Conservation (phyloP, 129 eudicot genomes). For the Helichrysum umbraculigerum region DNA sequence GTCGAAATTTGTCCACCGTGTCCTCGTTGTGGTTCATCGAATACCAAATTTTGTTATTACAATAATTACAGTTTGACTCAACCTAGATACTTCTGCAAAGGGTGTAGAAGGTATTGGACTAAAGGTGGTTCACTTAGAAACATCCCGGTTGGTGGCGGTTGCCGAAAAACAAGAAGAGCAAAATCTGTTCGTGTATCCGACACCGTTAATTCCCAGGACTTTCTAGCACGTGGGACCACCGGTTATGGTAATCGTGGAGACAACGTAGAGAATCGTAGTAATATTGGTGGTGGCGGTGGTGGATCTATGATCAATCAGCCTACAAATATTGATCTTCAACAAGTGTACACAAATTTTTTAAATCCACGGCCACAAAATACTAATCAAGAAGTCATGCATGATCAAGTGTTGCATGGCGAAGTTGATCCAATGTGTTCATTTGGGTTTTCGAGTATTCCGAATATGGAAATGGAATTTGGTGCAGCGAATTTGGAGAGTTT, state of each 20-base stretch:
- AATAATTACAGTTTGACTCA: slow-evolving; percentile 74
- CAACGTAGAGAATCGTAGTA: slow-evolving; percentile 19
- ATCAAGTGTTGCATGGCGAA: slow-evolving; percentile 28
- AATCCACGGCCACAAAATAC: slow-evolving; percentile 40
- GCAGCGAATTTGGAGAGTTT: slow-evolving; percentile 28
- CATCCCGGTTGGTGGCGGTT: slow-evolving; percentile 76
- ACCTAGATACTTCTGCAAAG: slow-evolving; percentile 77
- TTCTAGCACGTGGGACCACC: slow-evolving; percentile 5
- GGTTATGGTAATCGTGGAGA: slow-evolving; percentile 3
- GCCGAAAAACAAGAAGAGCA: slow-evolving; percentile 52
- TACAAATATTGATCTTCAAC: slow-evolving; percentile 59
- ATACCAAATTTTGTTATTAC: slow-evolving; percentile 79
- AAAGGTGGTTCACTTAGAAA: slow-evolving; percentile 77
- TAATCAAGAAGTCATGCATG: slow-evolving; percentile 10
- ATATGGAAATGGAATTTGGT: slow-evolving; percentile 36
- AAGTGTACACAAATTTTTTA: slow-evolving; percentile 66
- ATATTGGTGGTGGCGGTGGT: slow-evolving; percentile 10
- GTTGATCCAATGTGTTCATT: slow-evolving; percentile 16
- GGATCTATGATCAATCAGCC: slow-evolving; percentile 32
- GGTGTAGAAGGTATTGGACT: slow-evolving; percentile 83
- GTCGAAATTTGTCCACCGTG: slow-evolving; percentile 64
- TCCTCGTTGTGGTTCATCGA: slow-evolving; percentile 74
- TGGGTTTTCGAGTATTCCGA: slow-evolving; percentile 27
- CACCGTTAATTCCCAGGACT: slow-evolving; percentile 10
- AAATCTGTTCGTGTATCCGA: slow-evolving; percentile 40